Conservation (phyloP, 495 filamentous ascomycete species). For the Sabuloglossum arenarium region DNA sequence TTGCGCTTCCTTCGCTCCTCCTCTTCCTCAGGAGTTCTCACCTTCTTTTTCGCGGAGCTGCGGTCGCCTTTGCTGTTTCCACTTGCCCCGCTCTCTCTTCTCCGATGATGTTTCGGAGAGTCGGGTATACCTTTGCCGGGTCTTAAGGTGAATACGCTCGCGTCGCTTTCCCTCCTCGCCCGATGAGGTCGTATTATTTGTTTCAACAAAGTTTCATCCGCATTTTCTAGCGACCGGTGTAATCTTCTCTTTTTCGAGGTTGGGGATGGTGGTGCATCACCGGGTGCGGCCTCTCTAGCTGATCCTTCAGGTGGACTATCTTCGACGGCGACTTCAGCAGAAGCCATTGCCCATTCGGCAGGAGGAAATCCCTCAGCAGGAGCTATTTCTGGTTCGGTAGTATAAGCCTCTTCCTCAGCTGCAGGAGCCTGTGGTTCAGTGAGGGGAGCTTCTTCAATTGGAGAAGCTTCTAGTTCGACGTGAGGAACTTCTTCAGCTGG, state of each 20-base stretch:
- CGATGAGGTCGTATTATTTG: neutral
- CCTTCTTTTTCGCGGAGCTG: neutral
- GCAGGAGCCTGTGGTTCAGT: too few species aligned
- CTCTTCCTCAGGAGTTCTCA: neutral
- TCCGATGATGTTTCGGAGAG: neutral
- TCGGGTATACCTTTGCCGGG: neutral
- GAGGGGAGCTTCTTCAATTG: too few species aligned
- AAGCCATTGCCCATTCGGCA: neutral
- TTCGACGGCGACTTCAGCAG: neutral
- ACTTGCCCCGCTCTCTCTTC: conserved; percentile 2
- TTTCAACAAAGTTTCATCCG: neutral
- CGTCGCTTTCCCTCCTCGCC: neutral
- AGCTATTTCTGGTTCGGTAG: neutral
- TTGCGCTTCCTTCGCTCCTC: conserved; percentile 1
- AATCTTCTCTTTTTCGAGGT: neutral
- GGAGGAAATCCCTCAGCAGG: neutral
- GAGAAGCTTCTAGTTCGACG: neutral
- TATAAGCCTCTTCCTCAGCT: neutral
- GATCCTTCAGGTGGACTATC: neutral
- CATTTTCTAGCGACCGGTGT: neutral
- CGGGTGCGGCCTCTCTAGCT: neutral
- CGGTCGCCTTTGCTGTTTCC: neutral
- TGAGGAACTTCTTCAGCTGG: neutral
- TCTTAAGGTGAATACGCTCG: neutral
- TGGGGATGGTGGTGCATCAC: neutral